Conservation (phyloP, 495 filamentous ascomycete species). For the Aspergillus incahuasiensis region DNA sequence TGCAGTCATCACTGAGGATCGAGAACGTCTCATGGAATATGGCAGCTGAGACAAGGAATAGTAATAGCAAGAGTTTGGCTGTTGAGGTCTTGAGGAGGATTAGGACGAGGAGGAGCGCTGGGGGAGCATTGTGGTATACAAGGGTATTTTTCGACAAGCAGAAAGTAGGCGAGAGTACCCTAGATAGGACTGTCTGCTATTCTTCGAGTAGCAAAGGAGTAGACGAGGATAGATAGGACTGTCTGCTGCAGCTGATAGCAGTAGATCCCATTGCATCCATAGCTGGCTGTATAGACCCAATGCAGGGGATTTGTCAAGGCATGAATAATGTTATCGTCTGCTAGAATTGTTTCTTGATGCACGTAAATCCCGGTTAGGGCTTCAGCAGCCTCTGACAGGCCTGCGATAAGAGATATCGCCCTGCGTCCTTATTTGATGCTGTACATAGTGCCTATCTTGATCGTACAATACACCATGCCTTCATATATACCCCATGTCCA, state of each 20-base stretch:
- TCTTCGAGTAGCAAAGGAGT: too few species aligned
- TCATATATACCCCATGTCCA: neutral
- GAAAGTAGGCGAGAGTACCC: too few species aligned
- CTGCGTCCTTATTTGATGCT: conserved; percentile 14
- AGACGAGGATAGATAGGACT: too few species aligned
- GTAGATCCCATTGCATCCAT: too few species aligned
- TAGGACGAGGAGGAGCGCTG: neutral
- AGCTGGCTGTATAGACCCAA: too few species aligned
- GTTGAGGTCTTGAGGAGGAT: conserved; percentile 6
- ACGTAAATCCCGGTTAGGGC: neutral
- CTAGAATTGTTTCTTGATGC: neutral
- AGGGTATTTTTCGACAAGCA: too few species aligned
- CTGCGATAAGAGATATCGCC: conserved; percentile 17
- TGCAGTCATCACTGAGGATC: neutral
- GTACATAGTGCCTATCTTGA: neutral
- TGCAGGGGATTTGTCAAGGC: neutral
- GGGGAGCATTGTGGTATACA: neutral
- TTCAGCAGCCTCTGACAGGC: neutral
- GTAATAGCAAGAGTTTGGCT: neutral
- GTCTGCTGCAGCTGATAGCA: too few species aligned
- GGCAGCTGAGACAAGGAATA: neutral
- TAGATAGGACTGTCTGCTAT: too few species aligned
- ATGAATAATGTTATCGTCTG: neutral
- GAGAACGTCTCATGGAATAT: conserved; percentile 4
- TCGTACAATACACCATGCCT: neutral